Percentiles rank a stretch among this genome's conserved stretches.
Conservation (phyloP, 495 filamentous ascomycete species). For the Lasiosphaeria ovina region DNA sequence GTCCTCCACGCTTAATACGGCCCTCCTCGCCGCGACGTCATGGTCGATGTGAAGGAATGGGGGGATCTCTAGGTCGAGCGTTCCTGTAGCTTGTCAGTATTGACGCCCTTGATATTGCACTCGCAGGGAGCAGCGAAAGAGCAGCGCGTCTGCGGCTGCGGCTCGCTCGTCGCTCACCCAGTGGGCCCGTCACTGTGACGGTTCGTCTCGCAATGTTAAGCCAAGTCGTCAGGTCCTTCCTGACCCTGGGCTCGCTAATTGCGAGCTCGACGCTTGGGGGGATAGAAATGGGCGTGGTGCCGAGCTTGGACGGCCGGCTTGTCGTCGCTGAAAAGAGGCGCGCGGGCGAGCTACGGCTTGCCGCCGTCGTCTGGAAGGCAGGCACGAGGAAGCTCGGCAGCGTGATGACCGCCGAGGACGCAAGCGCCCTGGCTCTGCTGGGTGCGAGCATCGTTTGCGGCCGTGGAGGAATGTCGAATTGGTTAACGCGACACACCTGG, state of each 20-base stretch:
- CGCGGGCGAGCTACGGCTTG: slow-evolving; percentile 21
- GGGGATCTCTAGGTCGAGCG: slow-evolving; percentile 70
- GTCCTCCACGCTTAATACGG: slow-evolving; percentile 65
- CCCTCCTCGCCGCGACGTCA: slow-evolving; percentile 58
- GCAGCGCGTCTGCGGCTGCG: not conserved
- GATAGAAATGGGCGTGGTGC: slow-evolving; percentile 74
- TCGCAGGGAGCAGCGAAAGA: not conserved
- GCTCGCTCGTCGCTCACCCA: slow-evolving; percentile 51
- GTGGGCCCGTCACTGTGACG: slow-evolving; percentile 70
- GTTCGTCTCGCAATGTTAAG: slow-evolving; percentile 55
- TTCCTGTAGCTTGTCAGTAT: slow-evolving; percentile 44
- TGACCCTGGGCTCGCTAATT: slow-evolving; percentile 56
- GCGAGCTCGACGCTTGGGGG: slow-evolving; percentile 78
- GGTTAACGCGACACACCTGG: slow-evolving; percentile 15
- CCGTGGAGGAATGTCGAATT: slow-evolving; percentile 11
- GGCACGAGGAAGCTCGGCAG: slow-evolving; percentile 74
- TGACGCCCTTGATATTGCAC: too few relatives aligned
- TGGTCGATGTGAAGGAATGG: slow-evolving; percentile 66
- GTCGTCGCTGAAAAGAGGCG: slow-evolving; percentile 72
- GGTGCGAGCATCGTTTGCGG: slow-evolving; percentile 48
- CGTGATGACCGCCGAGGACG: slow-evolving; percentile 34
- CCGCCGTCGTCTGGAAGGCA: slow-evolving; percentile 54
- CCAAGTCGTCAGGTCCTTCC: slow-evolving; percentile 52
- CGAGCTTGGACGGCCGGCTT: slow-evolving; percentile 71
- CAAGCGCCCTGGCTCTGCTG: slow-evolving; percentile 39